Evolutionary conservation across 1,284 basidiomycete species (phyloP), one percentile per base, ranked within the genome.

Genomic region (Ustilago loliicola): DNA sequence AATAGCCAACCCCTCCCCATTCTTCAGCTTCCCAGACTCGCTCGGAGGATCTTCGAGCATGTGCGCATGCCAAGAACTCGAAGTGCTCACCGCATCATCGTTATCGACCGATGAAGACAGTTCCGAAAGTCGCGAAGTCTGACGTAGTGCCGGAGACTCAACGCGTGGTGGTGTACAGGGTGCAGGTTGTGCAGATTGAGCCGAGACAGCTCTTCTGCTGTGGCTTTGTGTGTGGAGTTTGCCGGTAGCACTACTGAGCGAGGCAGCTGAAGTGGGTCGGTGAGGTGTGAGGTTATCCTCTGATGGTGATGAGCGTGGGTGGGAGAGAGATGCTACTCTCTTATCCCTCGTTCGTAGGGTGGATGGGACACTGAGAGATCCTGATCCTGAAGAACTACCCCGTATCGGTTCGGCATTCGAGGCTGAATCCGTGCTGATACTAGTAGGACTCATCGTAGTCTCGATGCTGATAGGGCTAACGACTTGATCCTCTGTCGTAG

Each of bases 61-160:
- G 30, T 80, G 70, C 17, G 77, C 77, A 38, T 80, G 77, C 77
- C 77, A 80, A 38, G 70, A 73, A n/a, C 66, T 71, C 9, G 60
- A 40, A 5, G 64, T 63, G 0, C 70, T 73, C 25, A 66, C 8
- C 10, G 64, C 55, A 21, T 80, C 77, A 47, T 71, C 66, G 6
- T 57, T 55, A n/a, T 68, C 63, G 30, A 38, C 42, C 2, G 61
- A 23, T 7, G 23, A 25, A 19, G 40, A 58, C 21, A 55, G 23
- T 21, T 52, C 63, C n/a, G 61, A 55, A 8, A 58, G 27, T 0
- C 40, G 47, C 1, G 53, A 51, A n/a, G n/a, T 61, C 15, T 51
- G 62, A 17, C 57, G 56, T 13, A 25, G 19, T 0, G 48, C 30
- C 3, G 72, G 73, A 15, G 78, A 80, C 10, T 50, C 70, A 32